These are phyloP conservation scores for slime mould (Dictyostelium discoideum) DNA, from an alignment of 78 protist genomes.

Conservation along the genomic window DNA sequence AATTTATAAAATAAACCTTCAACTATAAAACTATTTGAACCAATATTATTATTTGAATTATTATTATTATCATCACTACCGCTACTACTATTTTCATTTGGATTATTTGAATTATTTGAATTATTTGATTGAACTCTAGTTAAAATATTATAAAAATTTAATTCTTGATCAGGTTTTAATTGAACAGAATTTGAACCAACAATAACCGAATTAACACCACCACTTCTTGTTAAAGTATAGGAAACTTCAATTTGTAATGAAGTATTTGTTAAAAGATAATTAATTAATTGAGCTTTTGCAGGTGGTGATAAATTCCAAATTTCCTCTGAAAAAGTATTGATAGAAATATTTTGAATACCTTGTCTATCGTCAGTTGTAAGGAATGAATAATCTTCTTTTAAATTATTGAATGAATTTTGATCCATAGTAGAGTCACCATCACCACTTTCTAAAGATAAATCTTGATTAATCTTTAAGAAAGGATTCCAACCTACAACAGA, in stretches of 20 bases:
- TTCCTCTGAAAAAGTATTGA: conserved; percentile 32
- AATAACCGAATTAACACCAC: conserved; percentile 28
- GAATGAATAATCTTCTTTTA: neutral
- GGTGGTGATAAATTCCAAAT: conserved; percentile 68
- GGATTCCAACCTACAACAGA: conserved; percentile 56
- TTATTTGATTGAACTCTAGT: neutral
- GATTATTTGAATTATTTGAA: neutral
- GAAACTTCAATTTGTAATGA: conserved; percentile 2
- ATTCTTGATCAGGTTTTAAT: conserved; percentile 3
- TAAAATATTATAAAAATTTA: neutral
- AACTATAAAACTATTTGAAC: neutral
- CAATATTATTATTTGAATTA: neutral
- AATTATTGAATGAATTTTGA: neutral
- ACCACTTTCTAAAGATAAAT: neutral
- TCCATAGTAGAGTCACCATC: neutral
- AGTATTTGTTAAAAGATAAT: neutral
- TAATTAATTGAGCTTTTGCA: conserved; percentile 13
- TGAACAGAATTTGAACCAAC: conserved; percentile 16
- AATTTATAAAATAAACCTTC: conserved; percentile 16
- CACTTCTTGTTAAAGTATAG: conserved; percentile 32
- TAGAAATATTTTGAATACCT: conserved; percentile 28
- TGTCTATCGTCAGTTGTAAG: conserved; percentile 37
- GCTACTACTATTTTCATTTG: too few species aligned
- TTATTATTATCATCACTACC: neutral
- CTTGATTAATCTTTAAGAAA: conserved; percentile 43